Evolutionary conservation across 2,329 filamentous ascomycete species (phyloP), one percentile per base, ranked within the genome.

Genomic region (Ceratocystis papillata): DNA sequence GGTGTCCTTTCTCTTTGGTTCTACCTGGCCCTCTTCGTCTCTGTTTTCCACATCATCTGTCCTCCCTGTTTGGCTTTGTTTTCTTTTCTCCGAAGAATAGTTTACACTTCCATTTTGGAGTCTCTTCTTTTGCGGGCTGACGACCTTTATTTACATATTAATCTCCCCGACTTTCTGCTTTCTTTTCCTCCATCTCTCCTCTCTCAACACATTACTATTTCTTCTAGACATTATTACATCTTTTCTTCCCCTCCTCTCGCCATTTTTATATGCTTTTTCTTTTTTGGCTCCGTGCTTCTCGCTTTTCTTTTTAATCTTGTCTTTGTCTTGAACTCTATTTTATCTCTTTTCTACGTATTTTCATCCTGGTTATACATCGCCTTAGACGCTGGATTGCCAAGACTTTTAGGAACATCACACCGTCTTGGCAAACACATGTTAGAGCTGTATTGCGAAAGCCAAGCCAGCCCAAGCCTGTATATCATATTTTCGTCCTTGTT

Each of bases 351-450:
- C 12, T 55, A 25, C 12, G 4, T 28, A 30, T 48, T 63, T 48
- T 48, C 20, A 63, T 48, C 53, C 61, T 50, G 61, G 46, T 41
- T 63, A n/a, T 25, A 50, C 22, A 25, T 30, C 25, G 30, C 53
- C 22, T 28, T 28, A 12, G 25, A 28, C 53, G 53, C 53, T 57
- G 53, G 53, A 30, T 28, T 57, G 53, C 53, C 53, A 57, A 57
- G 53, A 57, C 53, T 57, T 57, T 57, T 8, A 30, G 53, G 53
- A 57, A 57, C 53, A 57, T 30, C 22, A 57, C 17, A 57, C 53
- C 53, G 53, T 57, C 53, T 57, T 57, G 53, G 53, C 53, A 30
- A 57, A 57, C 53, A 50, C 46, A 50, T 20, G 7, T 4, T 50
- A 10, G 46, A 50, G 46, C 46, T 50, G 20, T 20, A 20, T n/a